Conservation (phyloP, 768 basidiomycete genomes). For the Boletus subcaerulescens region DNA sequence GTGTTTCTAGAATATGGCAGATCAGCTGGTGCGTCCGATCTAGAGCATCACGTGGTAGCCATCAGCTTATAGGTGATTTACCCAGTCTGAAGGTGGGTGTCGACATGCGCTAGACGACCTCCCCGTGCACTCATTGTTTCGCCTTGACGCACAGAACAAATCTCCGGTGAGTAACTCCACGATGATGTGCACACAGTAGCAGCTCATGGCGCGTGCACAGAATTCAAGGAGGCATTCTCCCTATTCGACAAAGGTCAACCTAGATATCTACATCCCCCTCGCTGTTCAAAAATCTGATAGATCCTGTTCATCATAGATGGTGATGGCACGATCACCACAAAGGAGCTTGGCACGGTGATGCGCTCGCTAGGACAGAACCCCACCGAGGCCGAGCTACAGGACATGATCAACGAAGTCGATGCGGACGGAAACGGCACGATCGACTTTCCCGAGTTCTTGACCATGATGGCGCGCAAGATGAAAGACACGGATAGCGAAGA, state of each 20-base stretch:
- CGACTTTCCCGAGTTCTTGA: slow-evolving; percentile 81
- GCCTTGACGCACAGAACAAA: slow-evolving; percentile 64
- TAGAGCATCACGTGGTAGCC: slow-evolving; percentile 7
- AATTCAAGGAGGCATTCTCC: slow-evolving; percentile 99
- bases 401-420: slow-evolving; percentile 96
- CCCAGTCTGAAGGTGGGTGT: slow-evolving; percentile 55
- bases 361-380: slow-evolving; percentile 91
- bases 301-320: slow-evolving; percentile 51
- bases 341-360: slow-evolving; percentile 92
- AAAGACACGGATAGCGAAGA: slow-evolving; percentile 90
- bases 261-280: not conserved
- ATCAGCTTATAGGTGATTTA: slow-evolving; percentile 10
- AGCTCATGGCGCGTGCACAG: slow-evolving; percentile 38
- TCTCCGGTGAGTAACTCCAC: slow-evolving; percentile 61
- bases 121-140: not conserved
- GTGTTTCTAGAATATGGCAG: slow-evolving; percentile 44
- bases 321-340: slow-evolving; percentile 90
- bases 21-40: slow-evolving; percentile 48
- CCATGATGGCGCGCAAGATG: slow-evolving; percentile 87
- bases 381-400: slow-evolving; percentile 86
- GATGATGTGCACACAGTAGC: not conserved
- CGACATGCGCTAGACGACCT: slow-evolving; percentile 4
- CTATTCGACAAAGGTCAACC: slow-evolving; percentile 87
- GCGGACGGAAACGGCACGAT: slow-evolving; percentile 87
- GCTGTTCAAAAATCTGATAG: not conserved